Conservation (phyloP, 306 rosid genomes). For the Fragaria iinumae region DNA sequence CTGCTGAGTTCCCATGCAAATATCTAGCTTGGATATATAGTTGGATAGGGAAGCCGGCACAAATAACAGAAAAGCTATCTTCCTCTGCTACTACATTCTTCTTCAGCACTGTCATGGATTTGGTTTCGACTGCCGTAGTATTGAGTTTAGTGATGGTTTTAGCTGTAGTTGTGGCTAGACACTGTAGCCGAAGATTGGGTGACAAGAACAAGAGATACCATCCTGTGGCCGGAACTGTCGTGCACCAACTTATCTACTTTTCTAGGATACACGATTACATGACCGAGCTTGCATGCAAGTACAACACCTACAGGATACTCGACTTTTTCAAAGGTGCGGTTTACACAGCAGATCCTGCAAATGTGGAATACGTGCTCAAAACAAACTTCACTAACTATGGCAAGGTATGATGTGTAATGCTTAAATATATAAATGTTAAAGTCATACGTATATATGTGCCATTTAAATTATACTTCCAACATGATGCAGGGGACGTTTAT, state of each 20-base stretch:
- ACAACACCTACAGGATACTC: constrained; percentile 17
- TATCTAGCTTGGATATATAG: too few relatives aligned
- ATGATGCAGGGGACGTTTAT: constrained; percentile 12
- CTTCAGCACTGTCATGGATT: background rate
- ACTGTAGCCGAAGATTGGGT: background rate
- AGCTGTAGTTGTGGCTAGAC: background rate
- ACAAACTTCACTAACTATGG: constrained; percentile 30
- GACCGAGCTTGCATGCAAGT: constrained; percentile 20
- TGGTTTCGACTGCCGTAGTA: background rate
- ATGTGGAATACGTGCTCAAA: constrained; percentile 31
- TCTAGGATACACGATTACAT: constrained; percentile 13
- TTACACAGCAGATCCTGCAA: constrained; percentile 29
- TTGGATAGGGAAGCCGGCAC: background rate
- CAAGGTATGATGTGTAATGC: constrained; percentile 7
- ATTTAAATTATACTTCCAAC: background rate
- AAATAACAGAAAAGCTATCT: background rate
- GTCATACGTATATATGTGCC: background rate
- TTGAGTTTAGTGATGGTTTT: background rate
- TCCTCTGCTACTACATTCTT: background rate
- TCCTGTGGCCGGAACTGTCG: constrained; percentile 23
- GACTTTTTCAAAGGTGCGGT: constrained; percentile 18
- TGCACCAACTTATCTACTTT: constrained; percentile 21
- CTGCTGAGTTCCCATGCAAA: too few relatives aligned
- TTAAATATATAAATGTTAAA: too few relatives aligned
- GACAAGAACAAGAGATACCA: constrained; percentile 13